phyloP scores from a whole-genome alignment of 2,329 filamentous ascomycete genomes.

The Blastomyces silverae region DNA sequence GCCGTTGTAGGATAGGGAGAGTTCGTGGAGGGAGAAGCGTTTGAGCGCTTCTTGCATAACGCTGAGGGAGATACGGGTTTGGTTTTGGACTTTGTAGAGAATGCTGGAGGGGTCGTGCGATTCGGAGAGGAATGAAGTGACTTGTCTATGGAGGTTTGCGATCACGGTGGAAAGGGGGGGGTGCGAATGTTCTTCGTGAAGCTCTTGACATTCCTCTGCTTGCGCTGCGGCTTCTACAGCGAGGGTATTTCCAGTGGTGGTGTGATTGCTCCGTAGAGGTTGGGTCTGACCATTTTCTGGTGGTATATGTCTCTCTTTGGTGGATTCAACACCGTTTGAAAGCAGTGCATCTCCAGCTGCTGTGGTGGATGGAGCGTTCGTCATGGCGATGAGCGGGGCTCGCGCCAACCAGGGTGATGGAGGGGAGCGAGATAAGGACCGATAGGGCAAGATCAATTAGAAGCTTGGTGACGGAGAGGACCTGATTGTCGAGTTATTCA shows the following conservation, averaged over 20 bases:
- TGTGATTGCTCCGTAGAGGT: not conserved
- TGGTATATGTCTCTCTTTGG: not conserved
- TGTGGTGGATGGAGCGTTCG: not conserved
- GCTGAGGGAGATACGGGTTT: constrained; percentile 63
- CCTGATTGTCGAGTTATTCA: not conserved
- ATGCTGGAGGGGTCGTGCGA: constrained; percentile 49
- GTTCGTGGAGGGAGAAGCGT: constrained; percentile 67
- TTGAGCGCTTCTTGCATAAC: constrained; percentile 70
- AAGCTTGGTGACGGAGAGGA: not conserved
- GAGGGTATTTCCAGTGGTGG: not conserved
- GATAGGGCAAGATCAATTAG: not conserved
- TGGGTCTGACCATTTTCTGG: constrained; percentile 4
- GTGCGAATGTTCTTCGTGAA: constrained; percentile 15
- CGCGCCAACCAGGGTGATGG: not conserved
- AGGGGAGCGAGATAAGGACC: not conserved
- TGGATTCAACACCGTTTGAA: constrained; percentile 5
- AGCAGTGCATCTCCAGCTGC: not conserved
- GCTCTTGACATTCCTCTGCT: not conserved
- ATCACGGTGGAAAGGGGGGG: constrained; percentile 52
- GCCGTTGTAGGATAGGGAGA: constrained; percentile 93
- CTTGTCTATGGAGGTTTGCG: constrained; percentile 53
- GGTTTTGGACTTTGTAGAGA: constrained; percentile 61
- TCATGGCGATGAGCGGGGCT: constrained; percentile 7
- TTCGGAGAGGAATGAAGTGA: constrained; percentile 60
- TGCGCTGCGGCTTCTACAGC: not conserved